Conservation (phyloP, 768 basidiomycete species). For the Collybiopsis luxurians region DNA sequence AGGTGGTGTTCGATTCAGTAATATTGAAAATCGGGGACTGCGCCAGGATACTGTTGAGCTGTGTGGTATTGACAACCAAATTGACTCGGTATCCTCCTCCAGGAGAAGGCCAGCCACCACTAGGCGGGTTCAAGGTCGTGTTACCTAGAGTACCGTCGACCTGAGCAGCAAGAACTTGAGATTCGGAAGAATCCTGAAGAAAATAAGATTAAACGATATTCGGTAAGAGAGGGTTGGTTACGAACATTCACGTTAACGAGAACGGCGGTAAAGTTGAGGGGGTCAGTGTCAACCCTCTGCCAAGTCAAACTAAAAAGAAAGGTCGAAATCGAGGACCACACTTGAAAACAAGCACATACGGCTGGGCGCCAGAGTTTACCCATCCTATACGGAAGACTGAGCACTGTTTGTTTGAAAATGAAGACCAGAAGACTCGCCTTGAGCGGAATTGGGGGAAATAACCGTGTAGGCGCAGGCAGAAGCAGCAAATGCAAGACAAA, state of each 20-base stretch:
- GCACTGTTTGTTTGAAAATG: too few species aligned
- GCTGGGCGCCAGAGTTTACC: conserved; percentile 53
- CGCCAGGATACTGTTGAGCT: conserved; percentile 57
- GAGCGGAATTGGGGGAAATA: conserved; percentile 40
- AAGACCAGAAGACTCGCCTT: too few species aligned
- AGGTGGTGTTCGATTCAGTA: conserved; percentile 9
- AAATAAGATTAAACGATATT: neutral
- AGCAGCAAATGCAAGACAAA: conserved; percentile 50
- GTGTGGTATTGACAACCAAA: conserved; percentile 48
- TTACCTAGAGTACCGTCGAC: conserved; percentile 46
- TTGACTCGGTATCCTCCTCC: conserved; percentile 63
- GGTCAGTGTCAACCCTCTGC: conserved; percentile 65
- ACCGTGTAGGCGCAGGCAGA: conserved; percentile 65
- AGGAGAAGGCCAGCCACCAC: conserved; percentile 65
- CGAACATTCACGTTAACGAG: conserved; percentile 45
- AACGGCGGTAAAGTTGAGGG: conserved; percentile 63
- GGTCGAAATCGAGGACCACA: neutral
- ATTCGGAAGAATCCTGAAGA: conserved; percentile 31
- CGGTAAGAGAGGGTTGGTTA: neutral
- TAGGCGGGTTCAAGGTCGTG: conserved; percentile 49
- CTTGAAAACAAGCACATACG: conserved; percentile 23
- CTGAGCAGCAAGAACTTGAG: conserved; percentile 52
- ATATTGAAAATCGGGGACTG: conserved; percentile 66
- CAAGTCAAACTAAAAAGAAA: conserved; percentile 46
- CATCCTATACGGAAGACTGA: conserved; percentile 35